Evolutionary conservation across 2,329 filamentous ascomycete species (phyloP), one percentile per base, ranked within the genome.

Genomic region (Phialophora macrospora): DNA sequence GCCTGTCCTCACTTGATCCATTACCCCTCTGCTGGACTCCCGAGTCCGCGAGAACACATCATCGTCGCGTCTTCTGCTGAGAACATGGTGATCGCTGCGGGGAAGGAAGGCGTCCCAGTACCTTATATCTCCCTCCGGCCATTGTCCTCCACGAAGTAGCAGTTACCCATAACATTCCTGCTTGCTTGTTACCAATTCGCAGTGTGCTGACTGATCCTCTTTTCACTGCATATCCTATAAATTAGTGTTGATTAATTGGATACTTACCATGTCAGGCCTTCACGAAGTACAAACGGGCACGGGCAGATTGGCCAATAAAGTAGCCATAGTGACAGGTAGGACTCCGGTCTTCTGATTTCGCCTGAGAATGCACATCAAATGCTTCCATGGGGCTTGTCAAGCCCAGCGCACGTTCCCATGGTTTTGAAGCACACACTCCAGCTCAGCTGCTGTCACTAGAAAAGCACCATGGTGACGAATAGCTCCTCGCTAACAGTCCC

Each of bases 311-410:
- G 74, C 77, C 62, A 79, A 77, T 63, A 81, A 81, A 68, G 78
- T 81, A 48, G 78, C 79, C 67, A 80, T 81, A 54, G 77, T 81
- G 26, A 81, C 80, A 20, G 80, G 80, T 80, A 63, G 30, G 58
- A 38, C 9, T 11, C 26, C 17, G 38, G 17, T 8, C 38, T n/a
- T 44, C 7, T 44, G 38, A n/a, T 17, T 44, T 44, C 14, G 38
- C 7, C 7, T 2, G 38, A n/a, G 38, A 44, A n/a, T n/a, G 38
- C 8, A 44, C 17, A 17, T n/a, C 38, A 17, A 44, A 44, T 44
- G 38, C 38, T n/a, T 44, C 38, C n/a, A 7, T 1, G 7, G 17
- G 14, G n/a, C 17, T 17, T 17, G 17, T 7, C 5, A 44, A 44
- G 14, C 38, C 38, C 14, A 44, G 38, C 17, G 38, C 38, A 44